Conservation (phyloP, 371 early-diverging fungal species). For the Lichtheimia corymbifera region DNA sequence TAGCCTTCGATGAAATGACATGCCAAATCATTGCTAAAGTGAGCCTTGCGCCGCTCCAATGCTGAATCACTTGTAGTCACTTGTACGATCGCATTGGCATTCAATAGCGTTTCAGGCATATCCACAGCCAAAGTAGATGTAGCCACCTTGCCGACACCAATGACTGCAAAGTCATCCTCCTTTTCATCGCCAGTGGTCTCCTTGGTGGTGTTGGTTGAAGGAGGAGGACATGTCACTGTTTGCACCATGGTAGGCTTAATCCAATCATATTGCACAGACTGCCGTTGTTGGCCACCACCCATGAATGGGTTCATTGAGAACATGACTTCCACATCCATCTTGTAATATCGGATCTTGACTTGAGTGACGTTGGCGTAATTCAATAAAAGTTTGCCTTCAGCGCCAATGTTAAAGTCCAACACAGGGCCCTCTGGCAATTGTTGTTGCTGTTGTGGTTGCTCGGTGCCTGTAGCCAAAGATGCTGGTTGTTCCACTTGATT, state of each 20-base stretch:
- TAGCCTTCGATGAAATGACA: constrained; percentile 48
- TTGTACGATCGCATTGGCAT: constrained; percentile 34
- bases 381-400: constrained; percentile 17
- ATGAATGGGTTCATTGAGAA: constrained; percentile 56
- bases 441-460: constrained; percentile 6
- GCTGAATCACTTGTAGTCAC: constrained; percentile 21
- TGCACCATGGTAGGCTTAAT: constrained; percentile 31
- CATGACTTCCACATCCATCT: constrained; percentile 63
- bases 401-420: constrained; percentile 28
- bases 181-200: constrained; percentile 1
- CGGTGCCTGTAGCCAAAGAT: not conserved
- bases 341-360: constrained; percentile 53
- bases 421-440: constrained; percentile 23
- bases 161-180: constrained; percentile 33
- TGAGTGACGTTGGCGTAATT: constrained; percentile 35
- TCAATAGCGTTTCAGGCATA: not conserved
- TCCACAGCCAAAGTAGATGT: not conserved
- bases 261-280: constrained; percentile 11
- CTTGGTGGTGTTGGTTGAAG: not conserved
- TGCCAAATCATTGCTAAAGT: constrained; percentile 45
- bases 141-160: constrained; percentile 27
- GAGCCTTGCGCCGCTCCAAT: constrained; percentile 36
- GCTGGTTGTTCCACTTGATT: constrained; percentile 36
- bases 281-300: constrained; percentile 5
- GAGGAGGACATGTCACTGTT: not conserved